Evolutionary conservation across 1,139 yeast genomes (phyloP).

Genomic region (Yamadazyma taylorii): DNA sequence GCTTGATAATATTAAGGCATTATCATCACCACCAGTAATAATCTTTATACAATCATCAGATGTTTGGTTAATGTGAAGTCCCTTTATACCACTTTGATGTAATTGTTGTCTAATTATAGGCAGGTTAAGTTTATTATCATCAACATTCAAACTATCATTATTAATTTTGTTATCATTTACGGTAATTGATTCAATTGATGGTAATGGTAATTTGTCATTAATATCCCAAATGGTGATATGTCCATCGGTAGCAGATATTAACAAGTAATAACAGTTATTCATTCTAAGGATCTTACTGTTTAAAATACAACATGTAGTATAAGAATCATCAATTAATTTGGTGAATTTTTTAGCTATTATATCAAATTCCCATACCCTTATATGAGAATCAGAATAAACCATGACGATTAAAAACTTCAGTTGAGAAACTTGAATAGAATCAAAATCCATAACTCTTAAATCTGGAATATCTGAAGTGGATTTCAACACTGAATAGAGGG

Average conservation of each 20-base stretch:
- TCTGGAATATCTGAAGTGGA: slow-evolving; percentile 67
- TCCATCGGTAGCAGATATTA: slow-evolving; percentile 84
- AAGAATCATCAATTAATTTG: slow-evolving; percentile 47
- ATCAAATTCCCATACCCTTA: slow-evolving; percentile 64
- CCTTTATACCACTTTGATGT: slow-evolving; percentile 85
- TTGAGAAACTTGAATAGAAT: slow-evolving; percentile 32
- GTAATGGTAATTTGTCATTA: slow-evolving; percentile 6
- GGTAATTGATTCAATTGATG: not conserved
- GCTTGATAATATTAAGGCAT: slow-evolving; percentile 56
- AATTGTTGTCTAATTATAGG: slow-evolving; percentile 48
- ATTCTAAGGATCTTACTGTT: slow-evolving; percentile 51
- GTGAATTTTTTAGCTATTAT: slow-evolving; percentile 34
- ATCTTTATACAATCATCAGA: slow-evolving; percentile 29
- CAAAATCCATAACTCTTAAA: slow-evolving; percentile 85
- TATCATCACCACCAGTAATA: slow-evolving; percentile 91
- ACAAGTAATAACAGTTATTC: slow-evolving; percentile 30
- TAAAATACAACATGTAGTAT: slow-evolving; percentile 75
- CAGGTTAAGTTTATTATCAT: slow-evolving; percentile 22
- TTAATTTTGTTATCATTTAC: not conserved
- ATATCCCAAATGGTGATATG: slow-evolving; percentile 62
- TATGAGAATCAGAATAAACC: slow-evolving; percentile 82
- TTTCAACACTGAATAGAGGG: slow-evolving; percentile 44
- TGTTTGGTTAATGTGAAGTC: slow-evolving; percentile 23
- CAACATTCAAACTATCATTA: no score
- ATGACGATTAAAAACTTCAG: slow-evolving; percentile 57